These are phyloP conservation scores for Pseudogymnoascus sp. DNA, from an alignment of 2,329 filamentous ascomycete genomes.

Conservation along the genomic window DNA sequence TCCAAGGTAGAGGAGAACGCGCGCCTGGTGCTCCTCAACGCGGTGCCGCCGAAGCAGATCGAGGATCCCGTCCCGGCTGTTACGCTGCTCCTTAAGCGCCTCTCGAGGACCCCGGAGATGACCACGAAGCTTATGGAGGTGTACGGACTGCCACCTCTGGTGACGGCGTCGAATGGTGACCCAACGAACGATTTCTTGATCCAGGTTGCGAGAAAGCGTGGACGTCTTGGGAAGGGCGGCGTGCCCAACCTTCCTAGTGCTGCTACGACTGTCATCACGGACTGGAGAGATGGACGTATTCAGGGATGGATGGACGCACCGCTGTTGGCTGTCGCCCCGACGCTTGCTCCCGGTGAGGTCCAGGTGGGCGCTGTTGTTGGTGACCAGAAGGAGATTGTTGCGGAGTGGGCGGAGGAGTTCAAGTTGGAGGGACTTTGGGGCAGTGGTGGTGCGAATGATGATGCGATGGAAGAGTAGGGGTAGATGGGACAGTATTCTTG, in stretches of 20 bases:
- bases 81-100: constrained; percentile 70
- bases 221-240: constrained; percentile 79
- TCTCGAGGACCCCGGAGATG: constrained; percentile 67
- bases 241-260: constrained; percentile 83
- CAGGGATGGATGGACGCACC: constrained; percentile 86
- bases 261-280: constrained; percentile 89
- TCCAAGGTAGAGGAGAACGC: constrained; percentile 67
- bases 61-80: constrained; percentile 87
- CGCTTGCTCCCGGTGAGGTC: constrained; percentile 32
- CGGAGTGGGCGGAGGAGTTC: constrained; percentile 90
- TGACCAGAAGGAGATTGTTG: constrained; percentile 81
- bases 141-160: constrained; percentile 77
- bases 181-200: constrained; percentile 85
- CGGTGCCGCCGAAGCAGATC: constrained; percentile 88
- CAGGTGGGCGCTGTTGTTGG: constrained; percentile 44
- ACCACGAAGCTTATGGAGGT: constrained; percentile 73
- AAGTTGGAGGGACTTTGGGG: constrained; percentile 91
- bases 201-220: constrained; percentile 89
- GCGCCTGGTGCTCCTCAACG: constrained; percentile 80
- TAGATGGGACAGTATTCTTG: constrained; percentile 10
- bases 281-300: constrained; percentile 93
- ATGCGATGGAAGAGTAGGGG: constrained; percentile 28
- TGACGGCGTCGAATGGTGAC: constrained; percentile 61
- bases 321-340: constrained; percentile 48
- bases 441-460: constrained; percentile 21